Percentiles rank a stretch among this genome's conserved stretches.
Evolutionary conservation across 2,329 filamentous ascomycete species (phyloP).

Genomic region (Cladosporium oxysporum): DNA sequence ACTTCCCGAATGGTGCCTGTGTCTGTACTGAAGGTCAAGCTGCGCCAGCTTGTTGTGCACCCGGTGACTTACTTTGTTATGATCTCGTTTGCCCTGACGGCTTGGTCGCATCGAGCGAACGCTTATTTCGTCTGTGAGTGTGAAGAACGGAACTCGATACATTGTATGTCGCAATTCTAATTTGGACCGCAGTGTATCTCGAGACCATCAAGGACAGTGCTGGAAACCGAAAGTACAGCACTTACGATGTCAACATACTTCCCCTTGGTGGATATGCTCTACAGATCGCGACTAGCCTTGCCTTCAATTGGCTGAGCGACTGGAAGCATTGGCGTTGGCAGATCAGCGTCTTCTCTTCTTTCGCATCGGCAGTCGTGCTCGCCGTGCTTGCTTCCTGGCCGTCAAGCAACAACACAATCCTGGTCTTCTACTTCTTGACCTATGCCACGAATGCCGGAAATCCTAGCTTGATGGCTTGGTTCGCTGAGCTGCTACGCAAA

Average conservation of each 20-base stretch:
- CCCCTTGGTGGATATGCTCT: not conserved
- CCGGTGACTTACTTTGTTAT: slow-evolving; percentile 9
- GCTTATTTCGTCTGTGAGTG: slow-evolving; percentile 1
- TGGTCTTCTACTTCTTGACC: slow-evolving; percentile 4
- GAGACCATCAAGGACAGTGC: not conserved
- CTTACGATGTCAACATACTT: slow-evolving; percentile 10
- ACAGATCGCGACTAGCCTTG: slow-evolving; percentile 6
- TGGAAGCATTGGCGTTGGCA: slow-evolving; percentile 11
- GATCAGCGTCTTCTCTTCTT: not conserved
- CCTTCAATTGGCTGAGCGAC: slow-evolving; percentile 1
- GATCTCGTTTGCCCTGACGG: slow-evolving; percentile 1
- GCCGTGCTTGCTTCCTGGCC: not conserved
- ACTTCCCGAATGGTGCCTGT: slow-evolving; percentile 8
- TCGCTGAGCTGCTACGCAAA: slow-evolving; percentile 4
- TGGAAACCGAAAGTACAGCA: slow-evolving; percentile 9
- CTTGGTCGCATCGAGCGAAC: slow-evolving; percentile 4
- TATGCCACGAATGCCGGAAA: slow-evolving; percentile 7
- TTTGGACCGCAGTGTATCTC: not conserved
- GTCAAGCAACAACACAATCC: slow-evolving; percentile 1
- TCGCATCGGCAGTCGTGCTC: not conserved
- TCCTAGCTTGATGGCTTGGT: slow-evolving; percentile 8
- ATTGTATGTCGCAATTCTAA: not conserved
- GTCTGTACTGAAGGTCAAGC: not conserved
- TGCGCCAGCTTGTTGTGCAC: slow-evolving; percentile 3
- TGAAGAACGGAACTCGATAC: not conserved